These are phyloP conservation scores for Aspergillus pseudonomiae DNA, from an alignment of 2,329 filamentous ascomycete genomes.

Conservation along the genomic window DNA sequence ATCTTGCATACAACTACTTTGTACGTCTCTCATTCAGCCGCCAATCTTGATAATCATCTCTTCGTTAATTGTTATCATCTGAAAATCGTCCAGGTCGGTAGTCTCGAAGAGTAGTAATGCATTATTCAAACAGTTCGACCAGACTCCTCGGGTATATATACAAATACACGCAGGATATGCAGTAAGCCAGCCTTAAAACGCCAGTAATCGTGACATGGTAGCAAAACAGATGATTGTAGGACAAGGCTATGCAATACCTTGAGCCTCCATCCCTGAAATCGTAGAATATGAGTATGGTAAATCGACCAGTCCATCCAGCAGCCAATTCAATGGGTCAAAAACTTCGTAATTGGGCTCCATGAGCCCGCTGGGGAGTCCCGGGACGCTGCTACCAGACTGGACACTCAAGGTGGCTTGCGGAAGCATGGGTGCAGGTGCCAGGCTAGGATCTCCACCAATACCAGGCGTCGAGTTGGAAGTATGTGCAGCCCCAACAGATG, in stretches of 20 bases:
- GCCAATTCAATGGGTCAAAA: constrained; percentile 92
- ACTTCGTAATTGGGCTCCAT: constrained; percentile 77
- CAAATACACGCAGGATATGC: constrained; percentile 6
- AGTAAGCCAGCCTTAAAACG: constrained; percentile 9
- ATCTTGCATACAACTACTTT: no score
- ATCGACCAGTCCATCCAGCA: constrained; percentile 82
- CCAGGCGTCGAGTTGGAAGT: constrained; percentile 40
- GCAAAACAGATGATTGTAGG: constrained; percentile 5
- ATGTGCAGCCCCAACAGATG: constrained; percentile 52
- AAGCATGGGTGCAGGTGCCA: constrained; percentile 42
- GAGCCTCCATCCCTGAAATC: constrained; percentile 50
- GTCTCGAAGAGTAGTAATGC: not conserved
- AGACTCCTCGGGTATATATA: constrained; percentile 23
- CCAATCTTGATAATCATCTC: not conserved
- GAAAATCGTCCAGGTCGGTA: not conserved
- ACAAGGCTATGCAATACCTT: constrained; percentile 36
- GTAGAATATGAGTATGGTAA: constrained; percentile 72
- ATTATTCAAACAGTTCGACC: constrained; percentile 2
- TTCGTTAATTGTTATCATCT: not conserved
- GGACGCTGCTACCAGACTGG: constrained; percentile 28
- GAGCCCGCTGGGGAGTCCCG: constrained; percentile 53
- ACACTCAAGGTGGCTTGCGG: constrained; percentile 36
- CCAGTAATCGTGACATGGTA: constrained; percentile 8
- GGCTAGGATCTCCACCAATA: constrained; percentile 47
- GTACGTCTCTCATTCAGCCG: not conserved